phyloP scores from a whole-genome alignment of 805 yeast genomes.

The Candida odintsovae region DNA sequence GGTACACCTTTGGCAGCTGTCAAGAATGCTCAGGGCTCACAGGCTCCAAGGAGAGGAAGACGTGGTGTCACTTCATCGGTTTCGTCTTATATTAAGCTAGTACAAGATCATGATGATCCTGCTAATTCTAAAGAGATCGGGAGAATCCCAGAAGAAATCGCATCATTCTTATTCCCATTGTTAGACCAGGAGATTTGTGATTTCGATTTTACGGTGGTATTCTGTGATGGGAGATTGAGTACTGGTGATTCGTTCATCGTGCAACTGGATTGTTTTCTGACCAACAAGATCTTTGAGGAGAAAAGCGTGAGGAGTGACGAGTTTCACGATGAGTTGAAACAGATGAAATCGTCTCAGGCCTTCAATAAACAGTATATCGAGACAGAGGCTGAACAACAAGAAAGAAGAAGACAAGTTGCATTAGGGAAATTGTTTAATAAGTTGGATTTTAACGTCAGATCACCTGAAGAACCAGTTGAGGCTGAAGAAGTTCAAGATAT shows the following conservation, averaged over 20 bases:
- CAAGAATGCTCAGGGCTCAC: constrained; percentile 28
- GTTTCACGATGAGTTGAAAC: constrained; percentile 19
- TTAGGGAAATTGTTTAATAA: constrained; percentile 49
- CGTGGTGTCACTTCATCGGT: constrained; percentile 17
- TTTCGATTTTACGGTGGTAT: constrained; percentile 54
- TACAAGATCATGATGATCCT: constrained; percentile 21
- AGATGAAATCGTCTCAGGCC: constrained; percentile 7
- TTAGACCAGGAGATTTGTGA: constrained; percentile 47
- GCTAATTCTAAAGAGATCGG: constrained; percentile 56
- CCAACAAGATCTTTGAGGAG: constrained; percentile 25
- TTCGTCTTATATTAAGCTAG: constrained; percentile 29
- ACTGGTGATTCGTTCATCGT: constrained; percentile 74
- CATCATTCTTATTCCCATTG: constrained; percentile 60
- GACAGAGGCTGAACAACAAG: constrained; percentile 44
- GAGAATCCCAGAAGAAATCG: constrained; percentile 64
- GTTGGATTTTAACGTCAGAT: constrained; percentile 29
- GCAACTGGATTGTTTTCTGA: constrained; percentile 62
- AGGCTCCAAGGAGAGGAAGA: constrained; percentile 19
- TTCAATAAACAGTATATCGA: constrained; percentile 30
- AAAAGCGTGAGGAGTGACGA: constrained; percentile 7
- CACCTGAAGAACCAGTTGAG: constrained; percentile 12
- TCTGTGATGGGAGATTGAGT: constrained; percentile 51
- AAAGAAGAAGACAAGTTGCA: constrained; percentile 50
- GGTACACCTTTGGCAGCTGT: constrained; percentile 38
- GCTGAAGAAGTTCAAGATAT: constrained; percentile 12